Percentiles rank a stretch among this genome's conserved stretches.
Conservation (phyloP, 2,329 filamentous ascomycete genomes). For the Epichloe sibirici region DNA sequence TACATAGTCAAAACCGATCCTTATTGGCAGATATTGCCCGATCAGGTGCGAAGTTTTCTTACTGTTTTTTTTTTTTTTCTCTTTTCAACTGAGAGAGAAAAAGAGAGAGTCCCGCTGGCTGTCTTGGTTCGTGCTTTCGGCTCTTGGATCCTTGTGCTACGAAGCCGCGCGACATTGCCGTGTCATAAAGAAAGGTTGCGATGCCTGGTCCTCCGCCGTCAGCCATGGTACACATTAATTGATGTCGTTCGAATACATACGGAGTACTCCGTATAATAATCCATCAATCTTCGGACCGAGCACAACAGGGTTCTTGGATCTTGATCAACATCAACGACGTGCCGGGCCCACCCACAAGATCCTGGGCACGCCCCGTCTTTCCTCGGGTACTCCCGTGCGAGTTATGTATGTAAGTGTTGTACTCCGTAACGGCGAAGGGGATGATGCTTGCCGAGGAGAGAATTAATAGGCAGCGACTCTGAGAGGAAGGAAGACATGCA, state of each 20-base stretch:
- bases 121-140: neutral
- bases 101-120: too few species aligned
- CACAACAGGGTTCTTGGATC: too few species aligned
- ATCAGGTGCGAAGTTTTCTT: neutral
- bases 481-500: too few species aligned
- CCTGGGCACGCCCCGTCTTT: neutral
- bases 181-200: neutral
- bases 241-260: neutral
- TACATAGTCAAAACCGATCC: neutral
- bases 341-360: neutral
- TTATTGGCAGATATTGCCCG: neutral
- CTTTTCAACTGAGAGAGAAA: too few species aligned
- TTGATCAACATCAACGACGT: too few species aligned
- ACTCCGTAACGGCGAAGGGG: neutral
- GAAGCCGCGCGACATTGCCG: neutral
- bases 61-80: too few species aligned
- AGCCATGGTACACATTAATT: too few species aligned
- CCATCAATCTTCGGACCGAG: too few species aligned
- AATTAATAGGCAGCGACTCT: too few species aligned
- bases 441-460: too few species aligned
- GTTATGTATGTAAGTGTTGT: too few species aligned
- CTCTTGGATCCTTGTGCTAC: neutral
- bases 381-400: neutral
- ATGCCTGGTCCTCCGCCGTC: neutral
- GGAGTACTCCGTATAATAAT: neutral